Evolutionary conservation across 208 protist species (phyloP).

Genomic region (Wallacemonas rigidus): DNA sequence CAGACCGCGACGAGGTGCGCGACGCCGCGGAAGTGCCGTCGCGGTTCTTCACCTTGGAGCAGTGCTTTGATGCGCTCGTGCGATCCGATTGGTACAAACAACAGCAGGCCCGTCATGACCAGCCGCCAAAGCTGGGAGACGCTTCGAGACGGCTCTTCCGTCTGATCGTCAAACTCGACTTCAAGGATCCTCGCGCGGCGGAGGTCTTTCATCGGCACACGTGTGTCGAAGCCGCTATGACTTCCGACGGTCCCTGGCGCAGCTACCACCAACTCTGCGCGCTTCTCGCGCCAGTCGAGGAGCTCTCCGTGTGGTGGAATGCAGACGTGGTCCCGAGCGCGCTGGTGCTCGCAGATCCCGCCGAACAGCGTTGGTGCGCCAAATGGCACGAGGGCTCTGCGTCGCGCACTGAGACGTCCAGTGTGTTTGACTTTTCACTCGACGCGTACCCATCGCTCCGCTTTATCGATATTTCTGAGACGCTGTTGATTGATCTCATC

Average conservation of each 20-base stretch:
- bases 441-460: slow-evolving; percentile 3
- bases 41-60: slow-evolving; percentile 5
- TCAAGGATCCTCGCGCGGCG: slow-evolving; percentile 42
- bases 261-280: slow-evolving; percentile 10
- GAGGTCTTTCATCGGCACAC: slow-evolving; percentile 14
- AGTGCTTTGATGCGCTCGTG: slow-evolving; percentile 18
- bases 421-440: not conserved
- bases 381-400: not conserved
- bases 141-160: not conserved
- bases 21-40: slow-evolving; percentile 1
- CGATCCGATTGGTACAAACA: slow-evolving; percentile 22
- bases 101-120: not conserved
- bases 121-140: not conserved
- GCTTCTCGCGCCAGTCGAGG: not conserved
- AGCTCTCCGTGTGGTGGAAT: slow-evolving; percentile 54
- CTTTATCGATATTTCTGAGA: slow-evolving; percentile 11
- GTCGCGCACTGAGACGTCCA: not conserved
- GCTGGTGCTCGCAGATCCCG: not conserved
- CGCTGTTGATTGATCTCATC: slow-evolving; percentile 1
- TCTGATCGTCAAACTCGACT: slow-evolving; percentile 51
- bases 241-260: not conserved
- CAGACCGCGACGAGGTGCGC: not conserved
- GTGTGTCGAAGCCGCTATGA: not conserved
- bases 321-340: slow-evolving; percentile 41
- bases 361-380: not conserved